Percentiles rank a stretch among this genome's conserved stretches.
Conservation (phyloP, 345 rosid genomes). For the Aethionema arabicum region DNA sequence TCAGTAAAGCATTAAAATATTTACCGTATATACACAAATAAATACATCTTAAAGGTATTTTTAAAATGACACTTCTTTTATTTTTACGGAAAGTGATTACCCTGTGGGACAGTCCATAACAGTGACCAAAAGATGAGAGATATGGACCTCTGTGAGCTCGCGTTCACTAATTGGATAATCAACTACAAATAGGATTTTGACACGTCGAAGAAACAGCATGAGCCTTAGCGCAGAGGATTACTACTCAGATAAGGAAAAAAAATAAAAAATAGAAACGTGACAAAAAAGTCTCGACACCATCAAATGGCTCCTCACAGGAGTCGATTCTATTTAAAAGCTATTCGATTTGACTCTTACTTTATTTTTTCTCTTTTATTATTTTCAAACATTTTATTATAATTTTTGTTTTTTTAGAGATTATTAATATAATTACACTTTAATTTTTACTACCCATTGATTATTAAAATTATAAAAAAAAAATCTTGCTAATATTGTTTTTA, state of each 20-base stretch:
- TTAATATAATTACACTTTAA: conserved; percentile 2
- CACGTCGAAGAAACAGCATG: not conserved
- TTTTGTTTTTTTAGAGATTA: not conserved
- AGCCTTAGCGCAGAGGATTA: not conserved
- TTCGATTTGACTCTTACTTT: conserved; percentile 38
- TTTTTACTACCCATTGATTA: not conserved
- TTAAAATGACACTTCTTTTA: too few species aligned
- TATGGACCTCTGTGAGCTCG: too few species aligned
- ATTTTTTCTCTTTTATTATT: not conserved
- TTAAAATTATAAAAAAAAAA: not conserved
- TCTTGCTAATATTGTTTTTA: too few species aligned
- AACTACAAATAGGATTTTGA: not conserved
- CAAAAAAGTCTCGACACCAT: not conserved
- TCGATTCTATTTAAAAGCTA: conserved; percentile 30
- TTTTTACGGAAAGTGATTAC: too few species aligned
- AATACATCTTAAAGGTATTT: too few species aligned
- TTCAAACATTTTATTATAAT: not conserved
- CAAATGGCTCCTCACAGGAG: not conserved
- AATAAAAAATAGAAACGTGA: not conserved
- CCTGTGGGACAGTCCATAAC: too few species aligned
- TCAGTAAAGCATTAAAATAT: not conserved
- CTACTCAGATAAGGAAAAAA: not conserved
- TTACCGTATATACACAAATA: too few species aligned
- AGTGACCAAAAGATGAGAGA: too few species aligned
- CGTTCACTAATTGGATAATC: not conserved